phyloP scores from a whole-genome alignment of 2,329 filamentous ascomycete genomes.

The Xylaria sp. region DNA sequence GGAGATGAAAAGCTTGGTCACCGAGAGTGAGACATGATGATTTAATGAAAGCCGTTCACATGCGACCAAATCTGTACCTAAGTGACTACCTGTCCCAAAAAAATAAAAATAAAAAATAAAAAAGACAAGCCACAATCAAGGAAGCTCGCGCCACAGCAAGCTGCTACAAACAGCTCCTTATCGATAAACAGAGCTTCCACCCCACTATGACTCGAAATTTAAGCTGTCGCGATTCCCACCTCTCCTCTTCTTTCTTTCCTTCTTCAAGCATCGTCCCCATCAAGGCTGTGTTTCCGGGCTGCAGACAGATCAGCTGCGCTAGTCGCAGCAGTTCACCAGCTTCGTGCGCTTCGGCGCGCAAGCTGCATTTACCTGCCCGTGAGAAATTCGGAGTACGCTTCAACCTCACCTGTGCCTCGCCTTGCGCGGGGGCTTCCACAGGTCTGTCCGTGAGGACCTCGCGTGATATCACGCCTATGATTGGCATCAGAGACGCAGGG shows the following conservation, averaged over 20 bases:
- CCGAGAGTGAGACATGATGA: slow-evolving; percentile 18
- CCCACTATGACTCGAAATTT: slow-evolving; percentile 43
- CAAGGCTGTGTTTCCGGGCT: slow-evolving; percentile 97
- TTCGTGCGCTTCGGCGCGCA: slow-evolving; percentile 38
- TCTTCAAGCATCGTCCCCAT: slow-evolving; percentile 80
- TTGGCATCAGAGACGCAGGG: slow-evolving; percentile 93
- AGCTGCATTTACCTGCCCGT: slow-evolving; percentile 70
- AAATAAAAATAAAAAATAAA: no score
- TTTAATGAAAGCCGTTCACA: not conserved
- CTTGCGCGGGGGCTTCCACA: slow-evolving; percentile 53
- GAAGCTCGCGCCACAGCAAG: slow-evolving; percentile 19
- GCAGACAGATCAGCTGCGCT: slow-evolving; percentile 71
- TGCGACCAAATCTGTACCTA: no score
- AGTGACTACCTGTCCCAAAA: no score
- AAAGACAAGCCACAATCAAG: not conserved
- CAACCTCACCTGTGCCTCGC: slow-evolving; percentile 63
- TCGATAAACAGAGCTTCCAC: slow-evolving; percentile 42
- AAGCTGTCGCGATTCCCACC: slow-evolving; percentile 7
- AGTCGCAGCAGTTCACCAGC: slow-evolving; percentile 51
- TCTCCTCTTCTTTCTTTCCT: slow-evolving; percentile 50
- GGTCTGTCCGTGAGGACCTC: slow-evolving; percentile 87
- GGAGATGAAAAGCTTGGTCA: slow-evolving; percentile 7
- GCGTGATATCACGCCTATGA: slow-evolving; percentile 82
- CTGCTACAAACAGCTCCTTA: slow-evolving; percentile 26
- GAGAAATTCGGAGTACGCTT: slow-evolving; percentile 99